phyloP scores from a whole-genome alignment of 306 rosid species.

The Cicer yamashitae region DNA sequence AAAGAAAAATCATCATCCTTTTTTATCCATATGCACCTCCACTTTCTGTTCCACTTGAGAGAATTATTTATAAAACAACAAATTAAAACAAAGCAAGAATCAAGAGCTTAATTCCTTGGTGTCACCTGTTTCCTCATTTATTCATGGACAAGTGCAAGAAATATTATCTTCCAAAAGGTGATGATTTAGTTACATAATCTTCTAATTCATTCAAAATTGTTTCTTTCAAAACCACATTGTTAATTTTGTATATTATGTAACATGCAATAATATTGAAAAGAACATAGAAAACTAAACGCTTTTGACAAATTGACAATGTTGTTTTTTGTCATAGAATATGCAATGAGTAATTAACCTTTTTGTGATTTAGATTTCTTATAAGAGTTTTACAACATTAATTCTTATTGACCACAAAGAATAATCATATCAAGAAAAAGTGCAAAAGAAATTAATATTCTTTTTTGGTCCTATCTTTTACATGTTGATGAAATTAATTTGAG shows the following conservation, averaged over 20 bases:
- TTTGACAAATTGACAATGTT: neutral
- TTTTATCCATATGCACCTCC: conserved; percentile 7
- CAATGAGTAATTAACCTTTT: neutral
- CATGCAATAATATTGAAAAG: neutral
- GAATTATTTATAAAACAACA: neutral
- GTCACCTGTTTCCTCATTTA: neutral
- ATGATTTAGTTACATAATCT: neutral
- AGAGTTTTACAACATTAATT: no score
- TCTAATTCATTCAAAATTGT: neutral
- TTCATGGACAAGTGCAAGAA: neutral
- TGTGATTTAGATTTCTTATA: neutral
- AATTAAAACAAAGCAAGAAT: neutral
- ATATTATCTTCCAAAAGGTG: conserved; percentile 16
- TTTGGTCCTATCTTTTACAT: no score
- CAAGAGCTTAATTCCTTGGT: neutral
- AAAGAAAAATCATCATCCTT: neutral
- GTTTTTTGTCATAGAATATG: neutral
- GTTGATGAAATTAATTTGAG: no score
- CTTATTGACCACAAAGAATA: no score
- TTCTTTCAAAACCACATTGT: neutral
- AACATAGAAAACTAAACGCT: neutral
- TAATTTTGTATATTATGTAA: neutral
- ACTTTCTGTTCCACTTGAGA: neutral
- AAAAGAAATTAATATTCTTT: no score
- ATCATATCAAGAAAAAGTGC: no score